Evolutionary conservation across 176 grass and related monocot species (phyloP).

Genomic region (Typha latifolia): DNA sequence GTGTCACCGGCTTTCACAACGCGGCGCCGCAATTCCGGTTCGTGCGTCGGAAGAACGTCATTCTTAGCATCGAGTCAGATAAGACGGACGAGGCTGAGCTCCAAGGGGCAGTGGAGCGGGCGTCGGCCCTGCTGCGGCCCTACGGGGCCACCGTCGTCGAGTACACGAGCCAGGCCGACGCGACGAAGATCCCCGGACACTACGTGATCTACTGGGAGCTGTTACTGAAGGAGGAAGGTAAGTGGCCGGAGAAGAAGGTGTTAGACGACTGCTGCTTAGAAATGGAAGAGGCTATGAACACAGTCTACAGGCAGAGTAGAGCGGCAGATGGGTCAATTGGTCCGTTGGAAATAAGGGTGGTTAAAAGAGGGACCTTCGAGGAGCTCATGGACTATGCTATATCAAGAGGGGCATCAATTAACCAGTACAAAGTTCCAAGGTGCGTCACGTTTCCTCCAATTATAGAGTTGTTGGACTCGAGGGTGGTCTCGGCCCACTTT

Average conservation of each 20-base stretch:
- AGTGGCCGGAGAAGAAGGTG: constrained; percentile 40
- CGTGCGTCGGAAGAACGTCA: constrained; percentile 79
- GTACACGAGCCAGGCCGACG: constrained; percentile 83
- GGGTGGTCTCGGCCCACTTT: constrained; percentile 68
- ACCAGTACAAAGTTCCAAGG: constrained; percentile 93
- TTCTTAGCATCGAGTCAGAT: constrained; percentile 90
- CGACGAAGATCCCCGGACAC: constrained; percentile 76
- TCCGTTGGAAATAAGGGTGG: constrained; percentile 75
- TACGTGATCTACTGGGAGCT: constrained; percentile 99
- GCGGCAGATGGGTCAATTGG: constrained; percentile 66
- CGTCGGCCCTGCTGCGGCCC: constrained; percentile 38
- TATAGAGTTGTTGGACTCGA: constrained; percentile 79
- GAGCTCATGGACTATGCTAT: constrained; percentile 99
- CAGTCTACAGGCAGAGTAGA: constrained; percentile 74
- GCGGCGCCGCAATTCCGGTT: constrained; percentile 75
- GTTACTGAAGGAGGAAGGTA: constrained; percentile 31
- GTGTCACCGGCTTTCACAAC: constrained; percentile 76
- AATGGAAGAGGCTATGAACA: constrained; percentile 97
- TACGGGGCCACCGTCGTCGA: constrained; percentile 48
- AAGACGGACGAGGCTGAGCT: constrained; percentile 94
- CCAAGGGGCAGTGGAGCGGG: constrained; percentile 66
- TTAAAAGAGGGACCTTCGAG: constrained; percentile 72
- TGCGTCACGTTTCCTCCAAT: constrained; percentile 84
- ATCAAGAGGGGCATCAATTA: constrained; percentile 83
- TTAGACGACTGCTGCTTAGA: constrained; percentile 81